Conservation (phyloP, 208 protist species). For the Trypanosomatidae sp. region DNA sequence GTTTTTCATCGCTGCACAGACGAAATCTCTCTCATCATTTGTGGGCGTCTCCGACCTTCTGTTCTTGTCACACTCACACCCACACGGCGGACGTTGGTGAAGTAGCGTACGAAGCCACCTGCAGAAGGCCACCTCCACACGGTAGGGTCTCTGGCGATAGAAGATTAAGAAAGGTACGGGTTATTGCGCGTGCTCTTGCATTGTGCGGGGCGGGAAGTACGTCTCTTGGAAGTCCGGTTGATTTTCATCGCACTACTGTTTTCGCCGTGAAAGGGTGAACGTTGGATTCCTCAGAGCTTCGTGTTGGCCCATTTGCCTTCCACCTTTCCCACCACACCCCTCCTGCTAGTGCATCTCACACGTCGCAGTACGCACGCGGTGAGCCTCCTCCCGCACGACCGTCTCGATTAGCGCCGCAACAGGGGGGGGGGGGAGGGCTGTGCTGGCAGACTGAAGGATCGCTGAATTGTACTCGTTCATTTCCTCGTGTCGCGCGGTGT, state of each 20-base stretch:
- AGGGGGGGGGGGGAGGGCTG: neutral
- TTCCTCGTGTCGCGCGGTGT: neutral
- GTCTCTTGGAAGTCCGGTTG: neutral
- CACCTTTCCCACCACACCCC: neutral
- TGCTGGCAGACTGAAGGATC: neutral
- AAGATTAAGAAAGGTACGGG: neutral
- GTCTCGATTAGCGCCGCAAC: neutral
- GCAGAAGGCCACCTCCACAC: neutral
- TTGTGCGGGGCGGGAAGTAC: neutral
- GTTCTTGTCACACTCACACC: neutral
- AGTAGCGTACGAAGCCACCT: neutral
- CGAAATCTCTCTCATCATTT: neutral
- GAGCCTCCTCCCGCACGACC: neutral
- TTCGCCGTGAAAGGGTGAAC: neutral
- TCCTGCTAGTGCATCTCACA: neutral
- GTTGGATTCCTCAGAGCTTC: neutral
- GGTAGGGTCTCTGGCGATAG: neutral
- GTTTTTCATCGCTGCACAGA: neutral
- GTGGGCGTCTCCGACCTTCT: neutral
- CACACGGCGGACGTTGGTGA: neutral
- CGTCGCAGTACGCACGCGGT: neutral
- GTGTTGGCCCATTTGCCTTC: neutral
- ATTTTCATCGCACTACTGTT: neutral
- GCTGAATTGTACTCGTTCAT: neutral
- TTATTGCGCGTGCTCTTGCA: neutral